A percentile compares a stretch with the other conserved stretches of the same genome.
phyloP scores from a whole-genome alignment of 2,329 filamentous ascomycete species.

The Fusarium cicatricum region DNA sequence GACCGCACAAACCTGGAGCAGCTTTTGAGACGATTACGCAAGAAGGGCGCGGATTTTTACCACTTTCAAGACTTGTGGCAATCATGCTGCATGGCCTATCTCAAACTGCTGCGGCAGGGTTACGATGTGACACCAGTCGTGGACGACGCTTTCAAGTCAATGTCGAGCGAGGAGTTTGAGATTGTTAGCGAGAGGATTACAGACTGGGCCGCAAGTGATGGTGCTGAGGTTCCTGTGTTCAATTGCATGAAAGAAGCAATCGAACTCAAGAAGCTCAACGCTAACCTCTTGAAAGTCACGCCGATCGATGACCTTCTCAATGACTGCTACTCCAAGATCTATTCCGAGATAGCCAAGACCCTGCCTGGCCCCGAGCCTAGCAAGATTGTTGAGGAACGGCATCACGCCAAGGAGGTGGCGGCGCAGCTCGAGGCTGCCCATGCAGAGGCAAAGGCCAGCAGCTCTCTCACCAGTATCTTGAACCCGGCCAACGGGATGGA shows the following conservation, averaged over 20 bases:
- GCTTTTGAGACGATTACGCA: slow-evolving; percentile 79
- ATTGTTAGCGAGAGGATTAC: slow-evolving; percentile 62
- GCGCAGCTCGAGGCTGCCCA: slow-evolving; percentile 47
- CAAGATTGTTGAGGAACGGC: slow-evolving; percentile 56
- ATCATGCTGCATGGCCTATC: slow-evolving; percentile 61
- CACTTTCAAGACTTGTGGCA: slow-evolving; percentile 69
- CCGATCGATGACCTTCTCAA: slow-evolving; percentile 93
- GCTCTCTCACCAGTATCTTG: slow-evolving; percentile 53
- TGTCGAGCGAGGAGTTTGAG: slow-evolving; percentile 65
- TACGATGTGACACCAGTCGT: slow-evolving; percentile 56
- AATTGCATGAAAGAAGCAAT: slow-evolving; percentile 65
- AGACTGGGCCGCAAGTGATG: slow-evolving; percentile 59
- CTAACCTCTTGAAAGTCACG: slow-evolving; percentile 83
- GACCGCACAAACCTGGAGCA: slow-evolving; percentile 81
- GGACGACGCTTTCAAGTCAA: slow-evolving; percentile 64
- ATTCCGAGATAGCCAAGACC: slow-evolving; percentile 69
- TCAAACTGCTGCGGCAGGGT: slow-evolving; percentile 60
- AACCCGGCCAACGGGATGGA: slow-evolving; percentile 54
- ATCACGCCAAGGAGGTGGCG: slow-evolving; percentile 53
- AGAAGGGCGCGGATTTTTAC: slow-evolving; percentile 79
- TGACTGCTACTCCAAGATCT: slow-evolving; percentile 85
- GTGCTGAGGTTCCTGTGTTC: slow-evolving; percentile 53
- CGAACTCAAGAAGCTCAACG: slow-evolving; percentile 77
- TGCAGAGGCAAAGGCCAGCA: slow-evolving; percentile 47
- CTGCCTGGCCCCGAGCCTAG: slow-evolving; percentile 62